Percentiles rank a stretch among this genome's conserved stretches.
These are phyloP conservation scores for Serendipita vermifera DNA, from an alignment of 768 basidiomycete genomes.

Conservation along the genomic window DNA sequence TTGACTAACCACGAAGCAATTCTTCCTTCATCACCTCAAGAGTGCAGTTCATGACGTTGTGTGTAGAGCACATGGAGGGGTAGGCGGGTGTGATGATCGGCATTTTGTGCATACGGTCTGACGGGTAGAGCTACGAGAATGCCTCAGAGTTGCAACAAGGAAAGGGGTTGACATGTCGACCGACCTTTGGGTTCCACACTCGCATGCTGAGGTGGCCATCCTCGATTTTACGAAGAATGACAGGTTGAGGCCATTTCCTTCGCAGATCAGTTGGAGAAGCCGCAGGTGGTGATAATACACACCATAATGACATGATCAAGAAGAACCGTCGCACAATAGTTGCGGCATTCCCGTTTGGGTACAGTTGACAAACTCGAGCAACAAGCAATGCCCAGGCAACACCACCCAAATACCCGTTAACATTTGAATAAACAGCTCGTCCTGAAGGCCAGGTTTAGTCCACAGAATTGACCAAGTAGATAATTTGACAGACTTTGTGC, in stretches of 20 bases:
- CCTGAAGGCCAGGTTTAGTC: conserved; percentile 32
- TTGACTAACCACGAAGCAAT: conserved; percentile 65
- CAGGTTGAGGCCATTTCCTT: conserved; percentile 97
- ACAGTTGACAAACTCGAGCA: conserved; percentile 97
- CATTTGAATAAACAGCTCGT: conserved; percentile 94
- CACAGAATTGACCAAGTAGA: background rate
- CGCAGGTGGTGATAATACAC: conserved; percentile 19
- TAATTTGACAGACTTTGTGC: conserved; percentile 59
- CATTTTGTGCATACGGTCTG: conserved; percentile 92
- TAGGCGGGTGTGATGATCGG: conserved; percentile 99
- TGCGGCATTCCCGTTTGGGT: conserved; percentile 87
- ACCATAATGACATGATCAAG: conserved; percentile 97
- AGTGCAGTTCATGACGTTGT: conserved; percentile 92
- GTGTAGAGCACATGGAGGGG: conserved; percentile 97
- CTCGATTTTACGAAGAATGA: conserved; percentile 93
- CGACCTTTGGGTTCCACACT: conserved; percentile 95
- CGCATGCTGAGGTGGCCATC: conserved; percentile 85
- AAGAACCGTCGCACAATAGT: conserved; percentile 97
- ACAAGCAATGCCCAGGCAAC: conserved; percentile 98
- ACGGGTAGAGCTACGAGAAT: conserved; percentile 60
- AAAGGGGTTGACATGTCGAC: conserved; percentile 12
- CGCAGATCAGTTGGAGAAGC: conserved; percentile 2
- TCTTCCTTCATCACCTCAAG: conserved; percentile 94
- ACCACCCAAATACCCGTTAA: conserved; percentile 93
- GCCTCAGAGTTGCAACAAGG: conserved; percentile 7